phyloP scores from a whole-genome alignment of 164 flowering plant genomes.

The Paratinospora sagittata region DNA sequence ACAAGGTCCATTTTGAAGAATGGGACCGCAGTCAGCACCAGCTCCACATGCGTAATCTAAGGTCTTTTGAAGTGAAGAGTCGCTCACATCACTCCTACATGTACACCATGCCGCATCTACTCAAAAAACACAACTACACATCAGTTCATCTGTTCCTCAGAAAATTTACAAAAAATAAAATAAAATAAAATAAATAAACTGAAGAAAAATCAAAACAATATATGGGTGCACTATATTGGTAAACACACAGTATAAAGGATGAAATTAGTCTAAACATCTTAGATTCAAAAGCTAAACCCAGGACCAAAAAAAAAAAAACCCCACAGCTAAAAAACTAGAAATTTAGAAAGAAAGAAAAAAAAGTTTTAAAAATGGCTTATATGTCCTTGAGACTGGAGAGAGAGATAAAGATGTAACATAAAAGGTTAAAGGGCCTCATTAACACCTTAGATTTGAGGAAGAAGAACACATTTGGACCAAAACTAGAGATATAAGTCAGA shows the following conservation, averaged over 20 bases:
- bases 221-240: too few relatives aligned
- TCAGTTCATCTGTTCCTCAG: background rate
- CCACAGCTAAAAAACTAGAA: too few relatives aligned
- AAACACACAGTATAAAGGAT: too few relatives aligned
- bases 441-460: background rate
- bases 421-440: background rate
- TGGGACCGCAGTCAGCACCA: conserved; percentile 69
- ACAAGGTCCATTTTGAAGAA: conserved; percentile 56
- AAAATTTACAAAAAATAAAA: background rate
- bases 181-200: background rate
- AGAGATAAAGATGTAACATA: too few relatives aligned
- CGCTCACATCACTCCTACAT: conserved; percentile 46
- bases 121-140: background rate
- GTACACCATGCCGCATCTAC: conserved; percentile 54
- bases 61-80: conserved; percentile 43
- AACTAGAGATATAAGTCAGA: background rate
- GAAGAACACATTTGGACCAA: background rate
- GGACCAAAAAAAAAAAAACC: too few relatives aligned
- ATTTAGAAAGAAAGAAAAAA: too few relatives aligned
- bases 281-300: too few relatives aligned
- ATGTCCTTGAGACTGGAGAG: too few relatives aligned
- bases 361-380: too few relatives aligned
- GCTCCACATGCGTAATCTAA: conserved; percentile 85
- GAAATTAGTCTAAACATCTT: too few relatives aligned
- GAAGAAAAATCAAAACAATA: background rate